A percentile compares a stretch with the other conserved stretches of the same genome.
Evolutionary conservation across 106 monocot genomes (phyloP).

Genomic region (Allium sativum): DNA sequence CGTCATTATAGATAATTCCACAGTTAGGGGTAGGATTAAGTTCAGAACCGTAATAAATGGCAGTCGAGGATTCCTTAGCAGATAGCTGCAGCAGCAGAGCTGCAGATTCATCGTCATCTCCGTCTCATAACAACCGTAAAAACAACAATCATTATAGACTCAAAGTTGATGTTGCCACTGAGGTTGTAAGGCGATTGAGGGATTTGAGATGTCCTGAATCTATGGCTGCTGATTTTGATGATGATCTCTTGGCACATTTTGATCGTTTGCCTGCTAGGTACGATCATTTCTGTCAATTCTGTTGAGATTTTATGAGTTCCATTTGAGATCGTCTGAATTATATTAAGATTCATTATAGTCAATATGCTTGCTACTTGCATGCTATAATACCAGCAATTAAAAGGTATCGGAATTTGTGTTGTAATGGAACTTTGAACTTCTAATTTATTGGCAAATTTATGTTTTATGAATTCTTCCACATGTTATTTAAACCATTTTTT

Average conservation of each 20-base stretch:
- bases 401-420: no score
- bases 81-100: conserved; percentile 53
- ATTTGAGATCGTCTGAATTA: no score
- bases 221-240: conserved; percentile 37
- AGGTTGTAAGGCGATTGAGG: conserved; percentile 55
- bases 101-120: conserved; percentile 7
- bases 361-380: no score
- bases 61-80: conserved; percentile 35
- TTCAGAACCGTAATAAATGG: conserved; percentile 9
- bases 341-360: no score
- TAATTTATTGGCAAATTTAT: not conserved
- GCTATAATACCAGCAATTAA: no score
- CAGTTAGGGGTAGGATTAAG: not conserved
- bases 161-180: conserved; percentile 59
- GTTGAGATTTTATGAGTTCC: no score
- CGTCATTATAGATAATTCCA: no score
- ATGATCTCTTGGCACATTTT: conserved; percentile 85
- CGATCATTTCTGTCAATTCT: not conserved
- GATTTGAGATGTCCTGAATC: conserved; percentile 24
- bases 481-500: not conserved
- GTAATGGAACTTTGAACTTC: not conserved
- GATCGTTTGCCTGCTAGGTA: conserved; percentile 77
- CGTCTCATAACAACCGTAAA: not conserved
- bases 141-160: conserved; percentile 31
- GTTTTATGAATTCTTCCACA: not conserved